These are phyloP conservation scores for Herpotrichia juniperi DNA, from an alignment of 2,329 filamentous ascomycete species.

Conservation along the genomic window DNA sequence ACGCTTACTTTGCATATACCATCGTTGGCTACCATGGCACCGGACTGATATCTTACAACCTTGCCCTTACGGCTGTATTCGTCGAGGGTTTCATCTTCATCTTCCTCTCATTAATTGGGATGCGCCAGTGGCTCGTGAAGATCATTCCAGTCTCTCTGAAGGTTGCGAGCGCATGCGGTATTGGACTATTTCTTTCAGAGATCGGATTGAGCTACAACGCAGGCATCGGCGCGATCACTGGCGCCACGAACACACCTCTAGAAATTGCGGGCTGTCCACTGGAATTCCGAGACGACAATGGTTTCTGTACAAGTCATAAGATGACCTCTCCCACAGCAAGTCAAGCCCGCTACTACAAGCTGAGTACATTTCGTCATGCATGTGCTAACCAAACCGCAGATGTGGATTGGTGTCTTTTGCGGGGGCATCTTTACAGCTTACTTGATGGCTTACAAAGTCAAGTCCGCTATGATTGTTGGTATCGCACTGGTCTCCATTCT, in stretches of 20 bases:
- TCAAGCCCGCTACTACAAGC: slow-evolving; percentile 2
- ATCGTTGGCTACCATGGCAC: slow-evolving; percentile 79
- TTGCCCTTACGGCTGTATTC: slow-evolving; percentile 85
- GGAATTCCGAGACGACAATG: slow-evolving; percentile 55
- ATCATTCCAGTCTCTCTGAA: slow-evolving; percentile 84
- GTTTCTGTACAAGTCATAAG: slow-evolving; percentile 70
- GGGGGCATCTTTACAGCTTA: slow-evolving; percentile 81
- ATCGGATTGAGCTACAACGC: slow-evolving; percentile 79
- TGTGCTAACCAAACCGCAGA: slow-evolving; percentile 37
- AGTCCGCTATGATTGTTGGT: slow-evolving; percentile 82
- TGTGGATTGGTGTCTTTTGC: slow-evolving; percentile 90
- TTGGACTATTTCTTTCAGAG: slow-evolving; percentile 79
- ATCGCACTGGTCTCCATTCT: slow-evolving; percentile 85
- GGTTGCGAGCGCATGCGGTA: slow-evolving; percentile 83
- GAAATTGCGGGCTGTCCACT: slow-evolving; percentile 76
- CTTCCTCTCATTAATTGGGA: slow-evolving; percentile 75
- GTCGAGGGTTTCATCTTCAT: slow-evolving; percentile 88
- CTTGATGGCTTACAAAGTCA: slow-evolving; percentile 83
- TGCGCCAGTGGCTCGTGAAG: slow-evolving; percentile 87
- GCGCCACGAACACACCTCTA: slow-evolving; percentile 67
- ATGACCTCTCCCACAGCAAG: slow-evolving; percentile 75
- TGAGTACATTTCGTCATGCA: slow-evolving; percentile 6
- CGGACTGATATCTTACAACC: slow-evolving; percentile 73
- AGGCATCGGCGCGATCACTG: slow-evolving; percentile 80
- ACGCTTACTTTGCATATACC: slow-evolving; percentile 85